A percentile compares a stretch with the other conserved stretches of the same genome.
These are phyloP conservation scores for Dactylella cylindrospora DNA, from an alignment of 2,329 filamentous ascomycete genomes.

Conservation along the genomic window DNA sequence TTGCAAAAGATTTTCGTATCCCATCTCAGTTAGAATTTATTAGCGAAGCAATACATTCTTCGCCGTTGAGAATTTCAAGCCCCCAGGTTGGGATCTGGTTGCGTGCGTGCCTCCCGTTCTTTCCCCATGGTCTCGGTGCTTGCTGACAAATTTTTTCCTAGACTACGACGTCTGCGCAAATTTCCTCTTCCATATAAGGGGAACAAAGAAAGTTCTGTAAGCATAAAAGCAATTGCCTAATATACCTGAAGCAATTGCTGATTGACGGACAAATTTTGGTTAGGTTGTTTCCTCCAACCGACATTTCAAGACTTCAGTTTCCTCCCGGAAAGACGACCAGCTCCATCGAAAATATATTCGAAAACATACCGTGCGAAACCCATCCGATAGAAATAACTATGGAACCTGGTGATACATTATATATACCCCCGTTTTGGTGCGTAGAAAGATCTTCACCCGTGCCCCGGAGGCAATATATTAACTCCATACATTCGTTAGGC, in stretches of 20 bases:
- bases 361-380: slow-evolving; percentile 54
- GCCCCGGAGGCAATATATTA: too few relatives aligned
- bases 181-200: slow-evolving; percentile 75
- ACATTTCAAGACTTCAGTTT: slow-evolving; percentile 70
- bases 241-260: not conserved
- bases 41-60: slow-evolving; percentile 69
- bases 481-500: slow-evolving; percentile 46
- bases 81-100: slow-evolving; percentile 78
- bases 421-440: slow-evolving; percentile 76
- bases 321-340: slow-evolving; percentile 78
- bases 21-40: slow-evolving; percentile 65
- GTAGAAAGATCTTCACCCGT: too few relatives aligned
- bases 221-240: too few relatives aligned
- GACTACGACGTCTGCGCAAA: slow-evolving; percentile 74
- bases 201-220: slow-evolving; percentile 61
- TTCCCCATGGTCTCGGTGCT: slow-evolving; percentile 4
- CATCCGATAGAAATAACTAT: slow-evolving; percentile 67
- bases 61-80: slow-evolving; percentile 75
- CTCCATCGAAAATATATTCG: slow-evolving; percentile 69
- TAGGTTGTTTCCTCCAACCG: slow-evolving; percentile 78
- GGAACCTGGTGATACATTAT: slow-evolving; percentile 72
- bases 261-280: slow-evolving; percentile 38
- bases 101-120: slow-evolving; percentile 50
- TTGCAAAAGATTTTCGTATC: slow-evolving; percentile 70
- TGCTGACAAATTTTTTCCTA: slow-evolving; percentile 10